Conservation (phyloP, 1,139 yeast species). For the Debaryomycetaceae sp. region DNA sequence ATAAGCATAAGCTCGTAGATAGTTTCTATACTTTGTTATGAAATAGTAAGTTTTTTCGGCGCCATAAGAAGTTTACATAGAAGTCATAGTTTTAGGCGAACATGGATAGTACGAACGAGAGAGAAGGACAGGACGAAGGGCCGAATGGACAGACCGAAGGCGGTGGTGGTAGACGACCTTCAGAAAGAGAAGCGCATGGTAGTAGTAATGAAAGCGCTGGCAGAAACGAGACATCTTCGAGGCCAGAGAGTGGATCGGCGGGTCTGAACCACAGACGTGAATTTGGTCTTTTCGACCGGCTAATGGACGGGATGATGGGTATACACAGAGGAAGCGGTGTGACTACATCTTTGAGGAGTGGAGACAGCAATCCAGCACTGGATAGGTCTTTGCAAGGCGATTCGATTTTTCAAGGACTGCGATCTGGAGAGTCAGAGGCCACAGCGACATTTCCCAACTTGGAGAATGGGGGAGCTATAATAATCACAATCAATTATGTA, state of each 20-base stretch:
- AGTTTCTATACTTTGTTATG: not conserved
- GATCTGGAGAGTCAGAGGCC: slow-evolving; percentile 1
- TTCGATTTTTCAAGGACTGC: not conserved
- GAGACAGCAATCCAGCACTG: not conserved
- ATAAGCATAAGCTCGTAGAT: not conserved
- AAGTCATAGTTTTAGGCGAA: not conserved
- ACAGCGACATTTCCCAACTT: slow-evolving; percentile 1
- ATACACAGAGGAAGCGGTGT: slow-evolving; percentile 3
- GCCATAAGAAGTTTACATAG: not conserved
- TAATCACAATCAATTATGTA: slow-evolving; percentile 45
- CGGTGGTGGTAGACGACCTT: not conserved
- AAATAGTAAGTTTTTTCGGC: not conserved
- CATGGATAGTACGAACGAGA: not conserved
- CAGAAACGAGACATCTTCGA: not conserved
- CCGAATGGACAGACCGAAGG: not conserved
- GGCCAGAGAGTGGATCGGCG: not conserved
- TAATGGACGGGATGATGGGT: slow-evolving; percentile 11
- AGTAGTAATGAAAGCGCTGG: not conserved
- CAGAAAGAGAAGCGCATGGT: not conserved
- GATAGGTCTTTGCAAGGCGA: not conserved
- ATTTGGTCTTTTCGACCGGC: slow-evolving; percentile 9
- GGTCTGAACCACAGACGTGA: slow-evolving; percentile 3
- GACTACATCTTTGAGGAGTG: not conserved
- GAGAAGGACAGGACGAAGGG: not conserved
- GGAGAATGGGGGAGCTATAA: slow-evolving; percentile 24